Evolutionary conservation across 106 monocot species (phyloP), one percentile per base, ranked within the genome.

Genomic region (Ottelia alismoides): DNA sequence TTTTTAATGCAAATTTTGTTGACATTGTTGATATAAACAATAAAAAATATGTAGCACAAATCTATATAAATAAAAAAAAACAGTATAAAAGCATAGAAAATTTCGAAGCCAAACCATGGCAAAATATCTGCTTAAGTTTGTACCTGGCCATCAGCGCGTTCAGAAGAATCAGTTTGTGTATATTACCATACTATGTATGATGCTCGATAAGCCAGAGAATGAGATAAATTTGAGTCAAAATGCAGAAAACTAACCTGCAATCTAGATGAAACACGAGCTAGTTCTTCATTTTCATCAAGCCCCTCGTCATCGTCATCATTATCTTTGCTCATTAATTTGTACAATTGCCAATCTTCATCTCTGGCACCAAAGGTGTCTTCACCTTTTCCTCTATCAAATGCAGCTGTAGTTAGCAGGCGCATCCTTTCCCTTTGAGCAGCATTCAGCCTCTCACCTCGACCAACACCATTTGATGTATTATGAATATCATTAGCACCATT

Each of bases 301-400:
- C 64, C 68, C 17, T 78, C 73, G 45, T 81, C 78, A 32, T 88
- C 88, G 31, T 84, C 84, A 50, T 91, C 81, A 65, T 67, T 78
- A 31, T 91, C 91, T 67, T 60, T 84, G 70, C 91, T 91, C 85
- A 91, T 91, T 61, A 75, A 56, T 58, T 91, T 91, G 56, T 91
- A 91, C 7, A 91, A 70, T 65, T 81, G 78, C 91, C 91, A 91
- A 64, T 91, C 91, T 63, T 85, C 81, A 67, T 91, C 91, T 68
- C 64, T 81, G 23, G 74, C 59, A 44, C 91, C 91, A 67, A 85
- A 91, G 26, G 91, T 91, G 52, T 91, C 91, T 57, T 91, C 84
- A 47, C 91, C 84, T 53, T 85, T 91, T n/a, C 91, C 85, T 14
- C 91, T 68, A 75, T 91, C 91, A 70, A 75, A 85, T 61, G 80